Evolutionary conservation across 2,329 filamentous ascomycete species (phyloP).

Genomic region (Aspergillus luchuensis): DNA sequence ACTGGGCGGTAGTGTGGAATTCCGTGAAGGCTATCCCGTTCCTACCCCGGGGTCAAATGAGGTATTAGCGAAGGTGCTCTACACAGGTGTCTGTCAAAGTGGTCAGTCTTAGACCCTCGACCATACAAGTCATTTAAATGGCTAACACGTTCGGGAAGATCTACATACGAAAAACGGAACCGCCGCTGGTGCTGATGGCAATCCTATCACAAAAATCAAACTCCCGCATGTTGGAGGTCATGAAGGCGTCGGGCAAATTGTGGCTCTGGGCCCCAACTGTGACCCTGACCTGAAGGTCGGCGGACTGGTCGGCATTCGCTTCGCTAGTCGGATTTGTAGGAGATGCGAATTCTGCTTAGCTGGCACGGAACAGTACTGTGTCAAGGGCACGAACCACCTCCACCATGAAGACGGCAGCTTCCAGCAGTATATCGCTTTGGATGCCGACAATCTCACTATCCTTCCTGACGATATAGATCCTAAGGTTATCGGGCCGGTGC

Average conservation of each 20-base stretch:
- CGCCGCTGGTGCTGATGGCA: conserved; percentile 41
- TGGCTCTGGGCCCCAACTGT: conserved; percentile 42
- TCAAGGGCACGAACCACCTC: conserved; percentile 47
- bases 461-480: conserved; percentile 49
- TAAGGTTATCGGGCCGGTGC: conserved; percentile 43
- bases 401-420: conserved; percentile 52
- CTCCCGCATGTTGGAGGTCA: conserved; percentile 51
- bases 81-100: conserved; percentile 50
- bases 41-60: conserved; percentile 43
- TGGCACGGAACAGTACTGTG: conserved; percentile 45
- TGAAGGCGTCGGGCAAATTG: conserved; percentile 48
- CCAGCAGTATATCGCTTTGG: conserved; percentile 49
- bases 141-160: conserved; percentile 26
- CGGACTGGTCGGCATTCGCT: conserved; percentile 47
- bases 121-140: background rate
- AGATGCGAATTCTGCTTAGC: conserved; percentile 49
- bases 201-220: conserved; percentile 48
- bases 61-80: conserved; percentile 49
- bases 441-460: conserved; percentile 48
- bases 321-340: conserved; percentile 46
- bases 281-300: conserved; percentile 41
- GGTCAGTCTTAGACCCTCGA: conserved; percentile 29
- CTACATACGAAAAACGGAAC: conserved; percentile 46
- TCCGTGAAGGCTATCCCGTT: conserved; percentile 47
- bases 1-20: conserved; percentile 45